phyloP scores from a whole-genome alignment of 2,329 filamentous ascomycete genomes.

The Podosphaera aphanis region DNA sequence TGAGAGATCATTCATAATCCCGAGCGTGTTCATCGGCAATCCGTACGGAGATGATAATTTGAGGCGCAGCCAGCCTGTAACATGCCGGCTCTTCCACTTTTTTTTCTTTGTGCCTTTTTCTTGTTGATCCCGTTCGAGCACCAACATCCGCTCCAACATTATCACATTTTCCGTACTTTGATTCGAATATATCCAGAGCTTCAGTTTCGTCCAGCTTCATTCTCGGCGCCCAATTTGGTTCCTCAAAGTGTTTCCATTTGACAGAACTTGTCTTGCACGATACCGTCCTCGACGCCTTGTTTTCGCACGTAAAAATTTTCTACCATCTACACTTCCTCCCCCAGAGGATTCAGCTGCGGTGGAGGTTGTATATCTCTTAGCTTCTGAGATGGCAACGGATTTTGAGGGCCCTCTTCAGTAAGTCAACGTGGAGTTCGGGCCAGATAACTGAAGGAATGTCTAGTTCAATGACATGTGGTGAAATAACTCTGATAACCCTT shows the following conservation, averaged over 20 bases:
- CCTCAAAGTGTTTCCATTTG: slow-evolving; percentile 1
- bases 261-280: background rate
- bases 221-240: background rate
- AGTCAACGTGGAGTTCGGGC: background rate
- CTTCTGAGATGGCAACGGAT: background rate
- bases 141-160: background rate
- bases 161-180: background rate
- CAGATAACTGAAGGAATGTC: background rate
- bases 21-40: too few species aligned
- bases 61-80: too few species aligned
- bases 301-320: background rate
- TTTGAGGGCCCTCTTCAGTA: background rate
- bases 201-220: background rate
- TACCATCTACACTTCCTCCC: background rate
- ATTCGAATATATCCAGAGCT: slow-evolving; percentile 1
- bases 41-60: too few species aligned
- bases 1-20: too few species aligned
- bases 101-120: background rate
- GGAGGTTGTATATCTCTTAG: background rate
- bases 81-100: too few species aligned
- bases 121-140: background rate
- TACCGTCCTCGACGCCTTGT: background rate
- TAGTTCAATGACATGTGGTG: background rate
- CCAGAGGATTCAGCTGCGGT: background rate
- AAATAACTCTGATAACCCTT: background rate